Base-by-base conservation (phyloP, 306 rosid species). In the Trifolium fragiferum region DNA sequence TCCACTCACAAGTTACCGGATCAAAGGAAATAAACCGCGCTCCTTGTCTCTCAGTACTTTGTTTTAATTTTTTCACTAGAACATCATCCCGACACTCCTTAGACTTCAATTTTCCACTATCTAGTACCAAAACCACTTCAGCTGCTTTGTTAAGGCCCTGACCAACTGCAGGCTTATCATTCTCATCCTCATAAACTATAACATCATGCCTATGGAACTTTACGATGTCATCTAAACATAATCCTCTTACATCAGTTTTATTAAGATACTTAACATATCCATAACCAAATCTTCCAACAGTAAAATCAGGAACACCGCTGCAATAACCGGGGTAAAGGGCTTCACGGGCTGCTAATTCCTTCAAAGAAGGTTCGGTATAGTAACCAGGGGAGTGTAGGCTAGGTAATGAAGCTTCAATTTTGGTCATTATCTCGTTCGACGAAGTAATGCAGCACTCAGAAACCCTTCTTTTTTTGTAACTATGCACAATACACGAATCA, bases 91-190 rank as follows among this genome's bases (percentile, higher is more conserved):
- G 53, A 53, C 76, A 76, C 75, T 82, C 80, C 57, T 79, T 84
- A 46, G 75, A 63, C 66, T 78, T 78, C 66, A 78, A 30, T 14
- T 77, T 62, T 66, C 77, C 69, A 71, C 78, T 60, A 16, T 79
- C 89, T 14, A 91, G 76, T 10, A 87, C 75, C 82, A 94, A 78
- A 86, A 88, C 90, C 30, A 94, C 98, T 88, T 94, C 98, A 79
- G 98, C 98, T 11, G 83, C 72, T 86, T 94, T 94, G 86, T 94
- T 94, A 76, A 94, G 95, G 33, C 93, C 97, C 74, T 81, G 82
- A 59, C 96, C 98, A 82, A 88, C 83, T 11, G 25, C 70, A 58
- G 98, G 97, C 87, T 87, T 91, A 47, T 68, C 68, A 86, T 78
- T 86, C 70, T 94, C 95, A 35, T 94, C 89, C 44, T 72, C 75